These are phyloP conservation scores for Acorus gramineus DNA, from an alignment of 106 monocot genomes.

Conservation along the genomic window DNA sequence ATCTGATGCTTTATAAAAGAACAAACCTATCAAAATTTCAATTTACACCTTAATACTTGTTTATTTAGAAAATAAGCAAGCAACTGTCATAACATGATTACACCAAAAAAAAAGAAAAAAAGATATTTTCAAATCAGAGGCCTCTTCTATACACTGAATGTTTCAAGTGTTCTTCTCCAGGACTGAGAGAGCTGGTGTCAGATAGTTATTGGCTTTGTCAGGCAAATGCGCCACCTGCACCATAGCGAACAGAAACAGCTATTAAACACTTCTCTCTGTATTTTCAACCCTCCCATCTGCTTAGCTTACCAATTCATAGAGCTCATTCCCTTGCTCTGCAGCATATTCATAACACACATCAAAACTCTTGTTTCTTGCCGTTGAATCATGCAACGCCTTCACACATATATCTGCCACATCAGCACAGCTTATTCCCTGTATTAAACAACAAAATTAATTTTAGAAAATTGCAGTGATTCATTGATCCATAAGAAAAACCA, in stretches of 20 bases:
- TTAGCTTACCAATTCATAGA: slow-evolving; percentile 79
- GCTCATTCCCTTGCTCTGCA: slow-evolving; percentile 72
- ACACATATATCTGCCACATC: slow-evolving; percentile 99
- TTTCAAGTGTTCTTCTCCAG: slow-evolving; percentile 91
- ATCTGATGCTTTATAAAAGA: too few species aligned
- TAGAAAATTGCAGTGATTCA: too few species aligned
- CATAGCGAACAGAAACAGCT: neutral
- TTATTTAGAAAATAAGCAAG: too few species aligned
- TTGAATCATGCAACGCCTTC: slow-evolving; percentile 92
- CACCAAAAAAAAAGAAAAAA: too few species aligned
- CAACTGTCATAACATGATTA: too few species aligned
- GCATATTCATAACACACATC: slow-evolving; percentile 98
- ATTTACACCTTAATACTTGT: too few species aligned
- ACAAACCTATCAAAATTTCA: too few species aligned
- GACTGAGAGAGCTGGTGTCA: slow-evolving; percentile 81
- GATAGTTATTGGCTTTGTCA: slow-evolving; percentile 99
- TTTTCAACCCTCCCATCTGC: neutral
- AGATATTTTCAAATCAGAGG: too few species aligned
- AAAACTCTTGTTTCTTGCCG: slow-evolving; percentile 98
- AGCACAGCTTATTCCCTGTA: slow-evolving; percentile 91
- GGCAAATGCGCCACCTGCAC: slow-evolving; percentile 92
- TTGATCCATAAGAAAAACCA: too few species aligned
- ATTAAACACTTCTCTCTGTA: neutral
- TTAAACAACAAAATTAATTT: neutral
- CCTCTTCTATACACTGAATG: too few species aligned